Conservation (phyloP, 73 alveolate genomes). For the Tetrahymena elliotti region DNA sequence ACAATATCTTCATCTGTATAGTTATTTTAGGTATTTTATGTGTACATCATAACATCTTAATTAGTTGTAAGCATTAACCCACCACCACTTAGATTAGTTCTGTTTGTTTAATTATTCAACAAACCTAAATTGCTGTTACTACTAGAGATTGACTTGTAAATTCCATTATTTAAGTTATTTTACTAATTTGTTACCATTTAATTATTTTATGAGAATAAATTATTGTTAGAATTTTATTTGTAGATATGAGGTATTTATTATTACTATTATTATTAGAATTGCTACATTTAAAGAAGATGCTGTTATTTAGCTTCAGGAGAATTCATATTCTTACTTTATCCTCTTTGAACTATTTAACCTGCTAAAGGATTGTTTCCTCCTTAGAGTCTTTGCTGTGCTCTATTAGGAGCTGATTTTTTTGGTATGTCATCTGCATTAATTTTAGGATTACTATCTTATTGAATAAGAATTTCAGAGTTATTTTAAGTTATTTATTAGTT, state of each 20-base stretch:
- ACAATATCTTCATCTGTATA: not conserved
- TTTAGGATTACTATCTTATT: not conserved
- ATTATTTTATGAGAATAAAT: not conserved
- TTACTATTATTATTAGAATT: not conserved
- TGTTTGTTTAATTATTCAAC: not conserved
- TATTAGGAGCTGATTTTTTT: not conserved
- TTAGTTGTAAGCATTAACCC: not conserved
- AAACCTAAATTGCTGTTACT: not conserved
- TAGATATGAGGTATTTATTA: not conserved
- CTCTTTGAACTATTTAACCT: not conserved
- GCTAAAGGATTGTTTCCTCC: not conserved
- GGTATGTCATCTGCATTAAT: not conserved
- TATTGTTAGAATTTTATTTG: not conserved
- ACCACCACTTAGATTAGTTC: not conserved
- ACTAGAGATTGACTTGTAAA: not conserved
- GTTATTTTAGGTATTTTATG: not conserved
- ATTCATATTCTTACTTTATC: not conserved
- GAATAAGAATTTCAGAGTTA: not conserved
- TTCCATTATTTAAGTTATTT: not conserved
- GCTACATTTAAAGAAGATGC: not conserved
- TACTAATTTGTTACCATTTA: not conserved
- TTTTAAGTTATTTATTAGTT: not conserved
- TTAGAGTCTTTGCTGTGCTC: not conserved
- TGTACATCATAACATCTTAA: not conserved
- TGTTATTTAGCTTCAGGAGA: not conserved